phyloP scores from a whole-genome alignment of 192 early-diverging fungal genomes.

The Chytriomyces confervae region DNA sequence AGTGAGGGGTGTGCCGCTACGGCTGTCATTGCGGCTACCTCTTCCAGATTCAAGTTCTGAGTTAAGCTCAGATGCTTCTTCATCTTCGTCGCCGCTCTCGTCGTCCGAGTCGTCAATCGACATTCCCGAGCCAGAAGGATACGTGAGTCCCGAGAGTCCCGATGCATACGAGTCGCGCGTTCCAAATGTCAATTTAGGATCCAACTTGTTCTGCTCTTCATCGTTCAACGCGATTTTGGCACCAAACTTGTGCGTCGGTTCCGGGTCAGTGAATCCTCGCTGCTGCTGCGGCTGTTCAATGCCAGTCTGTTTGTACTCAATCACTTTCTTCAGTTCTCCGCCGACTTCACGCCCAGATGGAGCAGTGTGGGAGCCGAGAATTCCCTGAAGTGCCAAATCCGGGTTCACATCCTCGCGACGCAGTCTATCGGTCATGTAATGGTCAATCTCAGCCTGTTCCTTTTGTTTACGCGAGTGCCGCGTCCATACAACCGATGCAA shows the following conservation, averaged over 20 bases:
- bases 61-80: neutral
- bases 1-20: neutral
- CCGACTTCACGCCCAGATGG: slow-evolving; percentile 16
- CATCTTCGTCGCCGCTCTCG: slow-evolving; percentile 1
- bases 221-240: slow-evolving; percentile 22
- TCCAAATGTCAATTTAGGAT: neutral
- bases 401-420: slow-evolving; percentile 21
- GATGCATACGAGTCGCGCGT: slow-evolving; percentile 9
- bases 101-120: neutral
- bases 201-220: neutral
- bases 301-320: slow-evolving; percentile 25
- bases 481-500: neutral
- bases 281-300: neutral
- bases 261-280: neutral
- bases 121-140: slow-evolving; percentile 12
- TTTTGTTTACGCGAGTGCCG: neutral
- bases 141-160: slow-evolving; percentile 8
- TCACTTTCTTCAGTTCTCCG: slow-evolving; percentile 25
- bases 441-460: slow-evolving; percentile 12
- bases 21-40: neutral
- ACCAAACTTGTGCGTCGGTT: slow-evolving; percentile 24
- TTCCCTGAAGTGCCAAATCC: slow-evolving; percentile 17
- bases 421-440: slow-evolving; percentile 14
- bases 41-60: neutral
- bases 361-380: neutral